Conservation (phyloP, 768 basidiomycete genomes). For the Suillus tomentosus region DNA sequence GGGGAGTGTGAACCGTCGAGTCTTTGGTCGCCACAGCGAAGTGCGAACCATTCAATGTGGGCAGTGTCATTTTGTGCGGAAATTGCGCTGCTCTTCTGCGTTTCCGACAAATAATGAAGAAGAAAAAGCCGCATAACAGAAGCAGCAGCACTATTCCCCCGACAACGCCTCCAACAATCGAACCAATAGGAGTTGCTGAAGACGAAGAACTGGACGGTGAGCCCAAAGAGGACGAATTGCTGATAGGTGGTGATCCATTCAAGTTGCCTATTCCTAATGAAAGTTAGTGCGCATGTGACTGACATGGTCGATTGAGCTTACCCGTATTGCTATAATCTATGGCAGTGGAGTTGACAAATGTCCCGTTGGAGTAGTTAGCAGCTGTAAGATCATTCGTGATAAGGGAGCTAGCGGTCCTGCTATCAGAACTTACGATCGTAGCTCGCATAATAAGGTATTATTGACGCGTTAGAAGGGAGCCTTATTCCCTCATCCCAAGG, state of each 20-base stretch:
- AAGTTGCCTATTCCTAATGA: conserved; percentile 19
- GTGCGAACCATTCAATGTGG: neutral
- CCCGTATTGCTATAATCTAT: conserved; percentile 10
- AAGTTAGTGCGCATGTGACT: conserved; percentile 1
- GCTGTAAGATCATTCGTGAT: conserved; percentile 18
- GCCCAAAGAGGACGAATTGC: conserved; percentile 7
- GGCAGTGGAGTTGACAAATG: conserved; percentile 21
- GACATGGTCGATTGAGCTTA: conserved; percentile 8
- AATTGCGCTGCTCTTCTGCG: conserved; percentile 11
- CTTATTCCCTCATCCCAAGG: conserved; percentile 16
- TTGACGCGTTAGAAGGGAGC: conserved; percentile 14
- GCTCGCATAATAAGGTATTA: conserved; percentile 29
- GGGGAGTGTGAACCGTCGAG: conserved; percentile 4
- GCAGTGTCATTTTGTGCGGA: neutral
- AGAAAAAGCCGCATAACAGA: conserved; percentile 17
- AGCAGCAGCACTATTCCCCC: conserved; percentile 20
- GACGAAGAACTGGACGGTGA: conserved; percentile 12
- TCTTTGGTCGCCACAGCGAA: conserved; percentile 8
- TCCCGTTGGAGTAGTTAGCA: conserved; percentile 17
- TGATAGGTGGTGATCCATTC: conserved; percentile 16
- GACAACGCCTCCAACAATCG: conserved; percentile 27
- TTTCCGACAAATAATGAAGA: conserved; percentile 16
- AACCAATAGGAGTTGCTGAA: conserved; percentile 12
- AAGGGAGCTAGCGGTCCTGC: neutral
- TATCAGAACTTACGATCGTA: conserved; percentile 23